These are phyloP conservation scores for Mycena metata DNA, from an alignment of 768 basidiomycete genomes.

Conservation along the genomic window DNA sequence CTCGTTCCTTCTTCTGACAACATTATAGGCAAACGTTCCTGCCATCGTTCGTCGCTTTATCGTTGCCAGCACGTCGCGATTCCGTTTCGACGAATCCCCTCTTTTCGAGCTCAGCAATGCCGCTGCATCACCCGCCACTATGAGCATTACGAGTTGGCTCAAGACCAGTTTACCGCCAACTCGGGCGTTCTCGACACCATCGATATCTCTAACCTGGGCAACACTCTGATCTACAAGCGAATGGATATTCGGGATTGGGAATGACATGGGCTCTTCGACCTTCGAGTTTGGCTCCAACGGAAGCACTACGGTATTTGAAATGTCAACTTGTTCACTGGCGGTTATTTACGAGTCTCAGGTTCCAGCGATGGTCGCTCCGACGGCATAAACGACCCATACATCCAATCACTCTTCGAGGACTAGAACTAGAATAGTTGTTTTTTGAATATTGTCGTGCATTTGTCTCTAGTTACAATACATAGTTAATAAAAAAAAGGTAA, in stretches of 20 bases:
- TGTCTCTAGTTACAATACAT: too few species aligned
- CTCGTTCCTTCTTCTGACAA: too few species aligned
- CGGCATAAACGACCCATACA: background rate
- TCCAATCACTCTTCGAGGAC: background rate
- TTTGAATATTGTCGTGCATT: too few species aligned
- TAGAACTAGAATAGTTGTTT: too few species aligned
- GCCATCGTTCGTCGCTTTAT: background rate
- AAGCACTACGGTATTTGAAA: constrained; percentile 1
- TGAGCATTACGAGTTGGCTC: background rate
- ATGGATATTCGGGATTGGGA: background rate
- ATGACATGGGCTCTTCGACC: background rate
- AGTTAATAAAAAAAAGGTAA: too few species aligned
- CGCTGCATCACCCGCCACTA: background rate
- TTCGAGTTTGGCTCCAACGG: background rate
- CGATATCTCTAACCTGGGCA: background rate
- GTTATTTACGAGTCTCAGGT: background rate
- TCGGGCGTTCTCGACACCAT: background rate
- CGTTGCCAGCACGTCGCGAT: background rate
- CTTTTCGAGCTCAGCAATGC: background rate
- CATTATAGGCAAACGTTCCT: background rate
- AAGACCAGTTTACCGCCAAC: background rate
- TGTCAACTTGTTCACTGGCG: background rate
- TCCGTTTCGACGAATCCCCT: background rate
- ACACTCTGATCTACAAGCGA: background rate
- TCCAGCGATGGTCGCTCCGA: background rate